Conservation (phyloP, 495 filamentous ascomycete genomes). For the Coniosporium apollinis region DNA sequence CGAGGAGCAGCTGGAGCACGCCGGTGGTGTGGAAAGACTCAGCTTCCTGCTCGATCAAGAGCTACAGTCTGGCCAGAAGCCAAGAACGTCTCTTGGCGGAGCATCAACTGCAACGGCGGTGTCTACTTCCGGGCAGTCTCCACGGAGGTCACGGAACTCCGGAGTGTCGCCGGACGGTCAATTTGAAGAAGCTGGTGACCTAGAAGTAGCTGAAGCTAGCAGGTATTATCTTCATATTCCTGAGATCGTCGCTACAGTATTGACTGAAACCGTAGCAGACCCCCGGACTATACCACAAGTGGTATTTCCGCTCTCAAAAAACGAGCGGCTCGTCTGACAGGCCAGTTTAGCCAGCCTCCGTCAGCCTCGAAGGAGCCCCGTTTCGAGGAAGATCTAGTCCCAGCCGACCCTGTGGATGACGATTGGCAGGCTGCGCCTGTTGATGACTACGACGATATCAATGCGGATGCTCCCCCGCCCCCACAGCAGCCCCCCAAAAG, state of each 20-base stretch:
- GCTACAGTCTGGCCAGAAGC: conserved; percentile 1
- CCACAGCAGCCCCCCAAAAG: conserved; percentile 1
- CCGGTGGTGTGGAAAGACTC: conserved; percentile 9
- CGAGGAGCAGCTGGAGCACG: conserved; percentile 5
- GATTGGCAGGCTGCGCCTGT: conserved; percentile 1
- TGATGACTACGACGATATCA: background rate
- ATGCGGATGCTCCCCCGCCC: conserved; percentile 3
- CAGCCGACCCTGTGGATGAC: background rate
- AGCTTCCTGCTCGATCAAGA: background rate
- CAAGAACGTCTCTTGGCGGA: background rate
- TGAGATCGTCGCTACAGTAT: background rate
- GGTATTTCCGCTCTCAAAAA: background rate
- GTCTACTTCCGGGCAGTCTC: conserved; percentile 1
- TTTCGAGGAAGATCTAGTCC: background rate
- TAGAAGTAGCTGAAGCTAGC: background rate
- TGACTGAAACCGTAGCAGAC: background rate
- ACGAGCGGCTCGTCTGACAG: background rate
- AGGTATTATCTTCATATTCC: background rate
- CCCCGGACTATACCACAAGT: background rate
- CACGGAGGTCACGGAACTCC: background rate
- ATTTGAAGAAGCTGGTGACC: background rate
- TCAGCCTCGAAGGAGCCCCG: background rate
- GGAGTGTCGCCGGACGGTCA: background rate
- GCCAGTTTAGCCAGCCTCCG: background rate
- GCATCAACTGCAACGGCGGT: conserved; percentile 3